These are phyloP conservation scores for Venturia pyrina DNA, from an alignment of 2,329 filamentous ascomycete species.

Conservation along the genomic window DNA sequence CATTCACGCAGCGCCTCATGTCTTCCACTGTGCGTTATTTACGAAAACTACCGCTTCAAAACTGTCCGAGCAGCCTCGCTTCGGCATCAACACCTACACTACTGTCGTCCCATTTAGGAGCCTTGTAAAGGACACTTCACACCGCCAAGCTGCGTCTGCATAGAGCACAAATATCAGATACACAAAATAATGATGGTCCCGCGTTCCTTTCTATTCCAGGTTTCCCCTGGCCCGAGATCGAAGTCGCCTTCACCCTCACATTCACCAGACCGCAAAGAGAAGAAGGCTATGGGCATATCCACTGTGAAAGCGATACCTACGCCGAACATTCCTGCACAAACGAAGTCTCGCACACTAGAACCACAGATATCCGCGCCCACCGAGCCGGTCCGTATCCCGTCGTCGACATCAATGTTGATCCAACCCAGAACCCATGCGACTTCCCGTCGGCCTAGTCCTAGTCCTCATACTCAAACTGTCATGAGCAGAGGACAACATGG, in stretches of 20 bases:
- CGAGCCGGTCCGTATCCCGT: conserved; percentile 10
- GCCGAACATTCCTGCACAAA: neutral
- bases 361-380: neutral
- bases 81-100: neutral
- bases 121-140: neutral
- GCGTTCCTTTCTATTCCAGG: conserved; percentile 5
- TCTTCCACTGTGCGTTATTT: neutral
- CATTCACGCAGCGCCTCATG: neutral
- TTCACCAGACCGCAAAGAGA: conserved; percentile 6
- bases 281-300: neutral
- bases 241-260: neutral
- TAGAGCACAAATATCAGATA: neutral
- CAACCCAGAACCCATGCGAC: conserved; percentile 1
- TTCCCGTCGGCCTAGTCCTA: conserved; percentile 3
- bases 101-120: neutral
- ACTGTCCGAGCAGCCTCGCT: neutral
- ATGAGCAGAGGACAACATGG: conserved; percentile 6
- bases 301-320: neutral
- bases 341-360: neutral
- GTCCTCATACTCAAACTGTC: conserved; percentile 2
- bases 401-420: neutral
- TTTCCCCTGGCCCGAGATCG: neutral
- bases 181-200: conserved; percentile 6
- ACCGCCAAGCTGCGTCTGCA: neutral
- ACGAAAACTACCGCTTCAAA: neutral